phyloP scores from a whole-genome alignment of 345 rosid species.

The Eucalyptus polyanthemos region DNA sequence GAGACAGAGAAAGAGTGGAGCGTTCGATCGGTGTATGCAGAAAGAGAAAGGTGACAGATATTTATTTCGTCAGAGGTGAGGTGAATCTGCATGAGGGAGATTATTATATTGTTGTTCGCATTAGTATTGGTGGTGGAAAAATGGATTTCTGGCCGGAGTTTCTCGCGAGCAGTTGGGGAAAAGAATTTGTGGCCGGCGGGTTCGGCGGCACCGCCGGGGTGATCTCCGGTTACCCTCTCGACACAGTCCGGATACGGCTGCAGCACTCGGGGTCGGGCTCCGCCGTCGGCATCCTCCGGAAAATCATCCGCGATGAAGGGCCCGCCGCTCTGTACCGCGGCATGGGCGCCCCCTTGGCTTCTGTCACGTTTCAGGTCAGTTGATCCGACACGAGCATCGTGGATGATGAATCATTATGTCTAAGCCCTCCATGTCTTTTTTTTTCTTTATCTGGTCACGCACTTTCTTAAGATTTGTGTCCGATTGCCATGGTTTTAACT shows the following conservation, averaged over 20 bases:
- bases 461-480: not conserved
- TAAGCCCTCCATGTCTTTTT: not conserved
- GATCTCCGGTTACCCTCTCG: constrained; percentile 83
- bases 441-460: not conserved
- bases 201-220: constrained; percentile 94
- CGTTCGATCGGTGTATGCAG: not conserved
- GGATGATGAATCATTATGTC: not conserved
- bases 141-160: constrained; percentile 98
- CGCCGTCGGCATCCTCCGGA: constrained; percentile 54
- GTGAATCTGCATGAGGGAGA: not conserved
- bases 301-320: constrained; percentile 48
- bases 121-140: not conserved
- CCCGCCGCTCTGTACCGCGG: constrained; percentile 73
- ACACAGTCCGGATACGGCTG: constrained; percentile 68
- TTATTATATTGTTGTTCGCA: not conserved
- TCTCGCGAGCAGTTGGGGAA: constrained; percentile 75
- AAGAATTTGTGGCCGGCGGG: constrained; percentile 89
- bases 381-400: not conserved
- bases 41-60: not conserved
- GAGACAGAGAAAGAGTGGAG: not conserved
- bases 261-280: constrained; percentile 52
- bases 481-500: not conserved
- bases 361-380: constrained; percentile 86
- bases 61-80: not conserved
- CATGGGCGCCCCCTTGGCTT: constrained; percentile 88